Evolutionary conservation across 306 rosid genomes (phyloP).

Genomic region (Dalbergia cochinchinensis): DNA sequence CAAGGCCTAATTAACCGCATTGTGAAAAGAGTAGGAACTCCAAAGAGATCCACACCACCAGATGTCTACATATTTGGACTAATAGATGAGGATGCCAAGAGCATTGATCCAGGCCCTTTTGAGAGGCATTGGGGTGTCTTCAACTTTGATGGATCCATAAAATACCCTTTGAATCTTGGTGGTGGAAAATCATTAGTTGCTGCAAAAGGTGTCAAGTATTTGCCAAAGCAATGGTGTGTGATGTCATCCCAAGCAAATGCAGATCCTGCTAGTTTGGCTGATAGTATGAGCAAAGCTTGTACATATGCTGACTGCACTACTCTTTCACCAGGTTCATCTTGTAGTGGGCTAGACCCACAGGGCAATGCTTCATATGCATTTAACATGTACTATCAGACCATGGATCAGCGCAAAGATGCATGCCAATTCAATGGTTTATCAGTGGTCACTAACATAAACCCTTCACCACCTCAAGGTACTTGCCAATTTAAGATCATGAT

Average conservation of each 20-base stretch:
- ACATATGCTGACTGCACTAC: slow-evolving; percentile 85
- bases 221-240: slow-evolving; percentile 81
- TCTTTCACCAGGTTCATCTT: slow-evolving; percentile 76
- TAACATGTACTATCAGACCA: slow-evolving; percentile 77
- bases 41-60: slow-evolving; percentile 68
- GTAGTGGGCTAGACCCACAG: slow-evolving; percentile 67
- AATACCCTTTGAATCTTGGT: slow-evolving; percentile 69
- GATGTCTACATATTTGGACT: slow-evolving; percentile 79
- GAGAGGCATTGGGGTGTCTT: slow-evolving; percentile 96
- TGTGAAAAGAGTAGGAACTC: slow-evolving; percentile 66
- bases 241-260: slow-evolving; percentile 70
- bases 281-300: slow-evolving; percentile 72
- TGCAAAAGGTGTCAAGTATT: slow-evolving; percentile 83
- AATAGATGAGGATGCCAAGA: slow-evolving; percentile 88
- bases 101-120: slow-evolving; percentile 80
- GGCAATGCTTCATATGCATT: slow-evolving; percentile 90
- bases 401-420: slow-evolving; percentile 71
- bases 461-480: slow-evolving; percentile 62
- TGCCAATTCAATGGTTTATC: slow-evolving; percentile 70
- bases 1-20: slow-evolving; percentile 78
- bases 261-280: slow-evolving; percentile 58
- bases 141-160: slow-evolving; percentile 76
- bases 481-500: slow-evolving; percentile 88
- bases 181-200: slow-evolving; percentile 59
- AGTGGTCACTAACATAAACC: slow-evolving; percentile 55